Evolutionary conservation across 2,329 filamentous ascomycete species (phyloP), one percentile per base, ranked within the genome.

Genomic region (Fusarium brachygibbosum): DNA sequence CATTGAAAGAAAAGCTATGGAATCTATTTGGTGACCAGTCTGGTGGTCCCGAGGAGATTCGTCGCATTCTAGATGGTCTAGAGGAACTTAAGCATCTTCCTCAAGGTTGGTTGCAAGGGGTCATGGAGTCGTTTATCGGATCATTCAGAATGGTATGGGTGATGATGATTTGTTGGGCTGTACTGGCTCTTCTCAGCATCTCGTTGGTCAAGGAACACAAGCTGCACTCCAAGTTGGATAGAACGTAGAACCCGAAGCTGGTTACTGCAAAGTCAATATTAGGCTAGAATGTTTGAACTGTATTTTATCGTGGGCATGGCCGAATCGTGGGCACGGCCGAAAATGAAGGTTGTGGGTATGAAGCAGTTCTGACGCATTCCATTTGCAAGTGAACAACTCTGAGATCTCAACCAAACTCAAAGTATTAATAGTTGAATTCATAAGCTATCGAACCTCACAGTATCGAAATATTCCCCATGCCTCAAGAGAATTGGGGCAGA

Each of bases 61-160:
- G 31, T 4, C 56, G 25, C 4, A 65, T 68, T 8, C 29, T 23
- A 3, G 38, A 61, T 19, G 42, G 49, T 10, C 11, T 68, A 10
- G 40, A 21, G 4, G 50, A 62, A 19, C 17, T 68, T 3, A 14
- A 49, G 6, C 35, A 13, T 29, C 31, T 66, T 9, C 61, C 61
- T 2, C 5, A 45, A 4, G 48, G 42, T 3, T 68, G 56, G 61
- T 25, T 57, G 4, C 21, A 6, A 0, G 64, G 56, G 12, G 64
- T 66, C 2, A 53, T 62, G 13, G 28, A 25, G 21, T 66, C 61
- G 1, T 41, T 66, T 2, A 44, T 63, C 23, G 19, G 54, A 19
- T 38, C 64, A 11, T 68, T 66, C 25, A 32, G 31, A 7, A 23
- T 45, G 23, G 64, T 68, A 3, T 66, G 64, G 64, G 6, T 55